Conservation (phyloP, 1,284 basidiomycete species). For the Hemileccinum hortonii region DNA sequence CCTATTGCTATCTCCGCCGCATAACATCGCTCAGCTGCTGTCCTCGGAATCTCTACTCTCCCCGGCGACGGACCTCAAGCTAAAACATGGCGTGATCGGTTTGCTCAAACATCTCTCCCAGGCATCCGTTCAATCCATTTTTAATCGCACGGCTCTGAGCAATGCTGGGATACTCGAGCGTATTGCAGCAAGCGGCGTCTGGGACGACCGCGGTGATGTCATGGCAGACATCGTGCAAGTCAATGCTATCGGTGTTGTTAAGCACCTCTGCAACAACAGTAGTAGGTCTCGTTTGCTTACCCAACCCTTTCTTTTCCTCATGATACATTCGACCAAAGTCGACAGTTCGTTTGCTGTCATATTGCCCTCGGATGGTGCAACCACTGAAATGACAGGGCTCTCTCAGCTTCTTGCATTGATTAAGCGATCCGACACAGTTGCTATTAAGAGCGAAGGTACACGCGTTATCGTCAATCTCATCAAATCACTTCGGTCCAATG, state of each 20-base stretch:
- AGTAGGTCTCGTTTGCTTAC: conserved; percentile 47
- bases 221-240: conserved; percentile 86
- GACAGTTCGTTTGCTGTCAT: conserved; percentile 62
- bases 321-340: conserved; percentile 41
- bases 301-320: conserved; percentile 6
- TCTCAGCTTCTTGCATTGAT: conserved; percentile 74
- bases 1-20: conserved; percentile 56
- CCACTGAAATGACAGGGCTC: conserved; percentile 46
- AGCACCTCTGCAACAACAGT: conserved; percentile 80
- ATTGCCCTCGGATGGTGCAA: conserved; percentile 39
- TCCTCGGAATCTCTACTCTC: conserved; percentile 52
- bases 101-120: conserved; percentile 85
- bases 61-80: conserved; percentile 64
- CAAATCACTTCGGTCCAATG: conserved; percentile 64
- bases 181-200: conserved; percentile 67
- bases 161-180: conserved; percentile 62
- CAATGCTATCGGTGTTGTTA: conserved; percentile 83
- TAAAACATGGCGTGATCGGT: conserved; percentile 83
- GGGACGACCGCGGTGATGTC: conserved; percentile 66
- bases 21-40: conserved; percentile 51
- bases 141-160: conserved; percentile 62
- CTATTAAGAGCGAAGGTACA: conserved; percentile 86
- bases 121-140: conserved; percentile 56
- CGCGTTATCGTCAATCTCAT: conserved; percentile 85
- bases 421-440: conserved; percentile 76